Base-by-base conservation (phyloP, 2,329 filamentous ascomycete genomes). In the Cladosporium sp. region DNA sequence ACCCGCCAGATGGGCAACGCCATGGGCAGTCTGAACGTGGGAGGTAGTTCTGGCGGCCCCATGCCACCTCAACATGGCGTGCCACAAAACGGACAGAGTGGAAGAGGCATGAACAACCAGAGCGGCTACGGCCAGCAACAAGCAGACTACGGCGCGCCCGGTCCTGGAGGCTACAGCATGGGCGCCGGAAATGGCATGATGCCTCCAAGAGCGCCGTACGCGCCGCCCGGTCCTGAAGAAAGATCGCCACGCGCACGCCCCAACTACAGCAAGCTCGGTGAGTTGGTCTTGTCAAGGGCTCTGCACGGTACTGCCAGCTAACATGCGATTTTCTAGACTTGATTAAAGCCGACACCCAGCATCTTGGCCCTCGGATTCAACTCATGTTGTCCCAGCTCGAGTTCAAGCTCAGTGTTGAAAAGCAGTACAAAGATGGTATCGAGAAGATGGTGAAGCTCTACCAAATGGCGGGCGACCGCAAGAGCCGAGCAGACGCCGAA, bases 361-460 rank as follows among this genome's bases (percentile, higher is more conserved):
- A 96, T 69, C 84, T 98, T 57, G 93, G 93, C 33, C 92, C 93
- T 56, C 90, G 95, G 61, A 98, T 98, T 66, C 93, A 98, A 75
- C 87, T 97, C 66, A 98, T 98, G 93, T 77, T 98, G 66, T 95
- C 93, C 44, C 93, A 98, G 71, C 85, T 98, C 58, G 90, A 97
- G 72, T 98, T 98, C 77, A 98, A 98, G 75, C 81, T 98, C 56
- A 95, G 93, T 61, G 93, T 98, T 28, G 93, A 98, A 70, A 95
- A 96, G 69, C 93, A 98, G 73, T 98, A 98, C 72, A 90, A 97
- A 60, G 95, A 95, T 66, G 93, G 93, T 57, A 93, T 98, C 62
- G 93, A 98, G 72, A 98, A 98, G 76, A 97, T 98, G 93, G 89
- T 96, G 43, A 89, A 93, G 69, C 78, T 98, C 34, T 98, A 98